Base-by-base conservation (phyloP, 2,329 filamentous ascomycete genomes). In the Diplodia intermedia region DNA sequence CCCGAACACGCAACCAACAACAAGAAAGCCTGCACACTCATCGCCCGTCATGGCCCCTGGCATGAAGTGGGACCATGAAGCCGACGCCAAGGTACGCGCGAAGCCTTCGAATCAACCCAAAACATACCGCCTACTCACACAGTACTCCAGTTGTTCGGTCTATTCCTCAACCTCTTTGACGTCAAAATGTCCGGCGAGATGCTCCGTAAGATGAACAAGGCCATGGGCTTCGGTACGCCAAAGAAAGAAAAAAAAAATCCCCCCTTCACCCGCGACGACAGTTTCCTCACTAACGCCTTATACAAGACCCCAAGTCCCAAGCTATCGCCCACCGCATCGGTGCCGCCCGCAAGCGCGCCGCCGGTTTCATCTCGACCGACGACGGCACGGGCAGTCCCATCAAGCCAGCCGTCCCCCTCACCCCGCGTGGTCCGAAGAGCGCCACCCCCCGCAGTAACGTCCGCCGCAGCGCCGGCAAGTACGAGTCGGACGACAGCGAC, bases 171-270 rank as follows among this genome's bases (percentile, higher is more conserved):
- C 29, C 2, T 12, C 1, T 67, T n/a, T 47, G 31, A 67, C 8
- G 6, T 67, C n/a, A 67, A 67, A 6, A 6, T 60, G 18, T 26
- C 20, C 4, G 36, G 49, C 2, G 55, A 62, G 2, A 40, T 31
- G 8, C 15, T 67, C 2, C 36, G 15, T 5, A 38, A 43, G 20
- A 7, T 67, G 11, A 67, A 67, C 23, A 6, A 9, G 5, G 55
- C 43, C 47, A 67, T 67, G 65, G 55, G 65, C 23, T 49, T 54
- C 36, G 47, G 65, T 60, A 40, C 40, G 29, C 43, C 23, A 23
- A 23, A 23, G 23, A 23, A 1, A n/a, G n/a, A 23, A 23, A 23
- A 23, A 26, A 26, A 26, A 26, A n/a, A n/a, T 11, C 15, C 8
- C 18, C 40, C 40, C 15, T 29, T 38, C n/a, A 26, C 23, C 23